Evolutionary conservation across 768 basidiomycete species (phyloP).

Genomic region (Mycena galericulata): DNA sequence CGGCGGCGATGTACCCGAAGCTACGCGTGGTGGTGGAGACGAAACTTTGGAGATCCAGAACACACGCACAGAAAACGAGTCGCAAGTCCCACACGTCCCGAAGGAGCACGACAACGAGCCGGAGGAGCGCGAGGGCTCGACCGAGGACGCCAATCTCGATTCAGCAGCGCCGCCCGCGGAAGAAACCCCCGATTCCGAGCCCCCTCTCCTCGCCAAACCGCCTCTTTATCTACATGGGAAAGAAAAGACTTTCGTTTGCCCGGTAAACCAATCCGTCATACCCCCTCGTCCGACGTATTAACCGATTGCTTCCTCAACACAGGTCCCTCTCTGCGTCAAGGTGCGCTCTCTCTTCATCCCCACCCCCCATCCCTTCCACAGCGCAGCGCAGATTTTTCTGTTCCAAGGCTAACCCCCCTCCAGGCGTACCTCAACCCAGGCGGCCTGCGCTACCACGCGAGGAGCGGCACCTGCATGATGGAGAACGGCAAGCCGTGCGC

Average conservation of each 20-base stretch:
- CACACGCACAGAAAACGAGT: too few species aligned
- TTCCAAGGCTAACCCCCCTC: not conserved
- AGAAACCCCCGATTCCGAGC: not conserved
- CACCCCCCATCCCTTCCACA: not conserved
- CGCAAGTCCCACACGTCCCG: too few species aligned
- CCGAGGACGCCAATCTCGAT: too few species aligned
- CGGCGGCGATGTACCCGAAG: not conserved
- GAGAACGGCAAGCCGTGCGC: conserved; percentile 37
- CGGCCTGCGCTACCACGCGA: conserved; percentile 75
- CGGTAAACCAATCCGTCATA: not conserved
- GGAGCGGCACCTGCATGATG: conserved; percentile 72
- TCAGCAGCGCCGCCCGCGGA: not conserved
- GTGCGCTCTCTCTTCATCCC: not conserved
- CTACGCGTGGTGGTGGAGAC: not conserved
- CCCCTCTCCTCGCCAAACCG: not conserved
- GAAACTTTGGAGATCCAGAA: not conserved
- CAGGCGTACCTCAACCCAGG: conserved; percentile 75
- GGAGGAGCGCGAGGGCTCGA: too few species aligned
- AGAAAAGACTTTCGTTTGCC: conserved; percentile 1
- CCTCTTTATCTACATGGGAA: not conserved
- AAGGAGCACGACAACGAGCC: too few species aligned
- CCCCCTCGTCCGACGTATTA: too few species aligned
- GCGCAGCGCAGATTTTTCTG: not conserved
- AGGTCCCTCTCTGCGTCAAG: conserved; percentile 20
- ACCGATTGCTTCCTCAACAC: not conserved